phyloP scores from a whole-genome alignment of 116 monocot species.

The Zostera marina region DNA sequence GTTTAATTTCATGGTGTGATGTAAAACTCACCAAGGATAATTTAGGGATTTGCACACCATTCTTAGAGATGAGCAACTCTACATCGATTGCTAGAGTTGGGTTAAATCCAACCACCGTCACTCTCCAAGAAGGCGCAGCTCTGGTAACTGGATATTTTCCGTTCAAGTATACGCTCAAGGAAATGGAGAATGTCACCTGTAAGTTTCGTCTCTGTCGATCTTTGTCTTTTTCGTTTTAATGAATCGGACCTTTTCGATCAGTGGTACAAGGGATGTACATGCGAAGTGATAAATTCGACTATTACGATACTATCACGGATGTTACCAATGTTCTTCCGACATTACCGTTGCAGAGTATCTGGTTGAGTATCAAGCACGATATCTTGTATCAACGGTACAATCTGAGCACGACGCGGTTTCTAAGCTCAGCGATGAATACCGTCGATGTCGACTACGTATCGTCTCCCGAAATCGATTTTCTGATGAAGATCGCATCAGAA shows the following conservation, averaged over 20 bases:
- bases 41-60: conserved; percentile 24
- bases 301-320: fast-evolving
- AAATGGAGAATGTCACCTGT: conserved; percentile 11
- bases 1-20: conserved; percentile 18
- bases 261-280: not conserved
- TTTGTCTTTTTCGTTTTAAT: not conserved
- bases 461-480: conserved; percentile 45
- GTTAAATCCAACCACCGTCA: not conserved
- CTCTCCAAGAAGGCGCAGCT: conserved; percentile 15
- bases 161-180: conserved; percentile 11
- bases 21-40: conserved; percentile 26
- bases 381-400: conserved; percentile 36
- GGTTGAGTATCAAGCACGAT: conserved; percentile 26
- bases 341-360: not conserved
- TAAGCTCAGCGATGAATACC: conserved; percentile 17
- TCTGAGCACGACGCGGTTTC: conserved; percentile 31
- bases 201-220: conserved; percentile 7
- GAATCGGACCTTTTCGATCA: not conserved
- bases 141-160: conserved; percentile 16
- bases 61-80: conserved; percentile 10
- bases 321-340: not conserved
- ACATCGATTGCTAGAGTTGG: not conserved
- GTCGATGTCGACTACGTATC: conserved; percentile 31
- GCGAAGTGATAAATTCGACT: not conserved
- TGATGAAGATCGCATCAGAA: conserved; percentile 13